Evolutionary conservation across 169 alveolate species (phyloP).

Genomic region (Plasmodium reichenowi): DNA sequence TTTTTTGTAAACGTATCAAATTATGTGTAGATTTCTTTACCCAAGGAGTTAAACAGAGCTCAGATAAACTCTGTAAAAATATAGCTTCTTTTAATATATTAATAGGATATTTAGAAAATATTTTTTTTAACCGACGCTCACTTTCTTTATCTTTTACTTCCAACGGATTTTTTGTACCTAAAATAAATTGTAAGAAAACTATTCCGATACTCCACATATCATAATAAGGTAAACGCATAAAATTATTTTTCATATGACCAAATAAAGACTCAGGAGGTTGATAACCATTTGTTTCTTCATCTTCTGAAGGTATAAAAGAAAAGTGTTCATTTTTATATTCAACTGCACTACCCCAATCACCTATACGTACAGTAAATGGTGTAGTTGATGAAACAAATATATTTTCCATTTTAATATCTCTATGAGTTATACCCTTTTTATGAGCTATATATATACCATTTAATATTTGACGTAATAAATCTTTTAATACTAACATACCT

Average conservation of each 20-base stretch:
- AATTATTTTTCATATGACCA: conserved; percentile 72
- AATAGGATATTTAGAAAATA: conserved; percentile 58
- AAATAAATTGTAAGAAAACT: conserved; percentile 50
- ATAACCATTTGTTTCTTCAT: conserved; percentile 75
- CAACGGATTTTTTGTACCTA: conserved; percentile 69
- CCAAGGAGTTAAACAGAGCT: conserved; percentile 64
- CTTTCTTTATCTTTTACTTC: conserved; percentile 70
- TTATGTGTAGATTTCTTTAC: background rate
- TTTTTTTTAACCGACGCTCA: conserved; percentile 17
- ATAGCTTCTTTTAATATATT: conserved; percentile 52
- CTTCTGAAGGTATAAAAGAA: conserved; percentile 29
- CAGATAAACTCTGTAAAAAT: conserved; percentile 64
- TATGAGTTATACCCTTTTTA: conserved; percentile 48
- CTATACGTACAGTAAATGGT: conserved; percentile 69
- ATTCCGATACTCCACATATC: conserved; percentile 76
- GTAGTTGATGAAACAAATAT: conserved; percentile 62
- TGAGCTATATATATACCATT: conserved; percentile 69
- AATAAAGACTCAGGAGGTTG: conserved; percentile 75
- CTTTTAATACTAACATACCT: conserved; percentile 72
- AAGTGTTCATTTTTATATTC: conserved; percentile 20
- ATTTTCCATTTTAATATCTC: conserved; percentile 75
- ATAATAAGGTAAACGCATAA: conserved; percentile 61
- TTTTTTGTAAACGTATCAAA: conserved; percentile 2
- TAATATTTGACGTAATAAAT: conserved; percentile 44
- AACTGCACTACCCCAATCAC: conserved; percentile 78